phyloP scores from a whole-genome alignment of 306 rosid species.

The Acacia acuminata region DNA sequence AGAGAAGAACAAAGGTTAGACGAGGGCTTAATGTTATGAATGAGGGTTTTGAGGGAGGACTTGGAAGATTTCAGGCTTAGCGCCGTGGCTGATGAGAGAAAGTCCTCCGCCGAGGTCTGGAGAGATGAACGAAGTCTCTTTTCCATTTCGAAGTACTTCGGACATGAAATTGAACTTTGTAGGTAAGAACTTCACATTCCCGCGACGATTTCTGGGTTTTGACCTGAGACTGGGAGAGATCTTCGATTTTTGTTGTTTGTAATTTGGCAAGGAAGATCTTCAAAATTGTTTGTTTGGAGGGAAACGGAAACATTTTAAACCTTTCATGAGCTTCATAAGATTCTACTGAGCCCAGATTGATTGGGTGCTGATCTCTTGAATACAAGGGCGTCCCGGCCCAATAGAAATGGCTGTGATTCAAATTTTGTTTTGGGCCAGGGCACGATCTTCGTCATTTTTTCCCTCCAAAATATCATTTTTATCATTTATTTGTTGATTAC shows the following conservation, averaged over 20 bases:
- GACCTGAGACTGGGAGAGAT: constrained; percentile 5
- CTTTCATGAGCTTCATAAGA: background rate
- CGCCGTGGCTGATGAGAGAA: constrained; percentile 52
- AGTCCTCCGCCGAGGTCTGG: constrained; percentile 63
- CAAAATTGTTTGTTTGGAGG: constrained; percentile 18
- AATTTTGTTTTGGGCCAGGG: background rate
- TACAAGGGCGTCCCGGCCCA: background rate
- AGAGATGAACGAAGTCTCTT: constrained; percentile 79
- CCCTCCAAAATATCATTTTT: background rate
- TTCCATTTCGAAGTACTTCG: constrained; percentile 45
- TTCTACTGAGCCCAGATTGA: background rate
- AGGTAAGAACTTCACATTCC: background rate
- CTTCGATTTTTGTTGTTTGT: background rate
- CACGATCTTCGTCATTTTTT: background rate
- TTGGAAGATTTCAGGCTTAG: constrained; percentile 63
- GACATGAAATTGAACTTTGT: background rate
- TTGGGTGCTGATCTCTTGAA: background rate
- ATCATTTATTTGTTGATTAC: no score
- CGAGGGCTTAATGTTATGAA: constrained; percentile 59
- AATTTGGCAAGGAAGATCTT: background rate
- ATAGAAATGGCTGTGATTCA: background rate
- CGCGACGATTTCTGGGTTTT: background rate
- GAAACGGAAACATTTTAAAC: background rate
- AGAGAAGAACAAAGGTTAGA: constrained; percentile 61
- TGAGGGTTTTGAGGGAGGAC: constrained; percentile 66